These are phyloP conservation scores for Cercospora berteroae DNA, from an alignment of 2,329 filamentous ascomycete genomes.

Conservation along the genomic window DNA sequence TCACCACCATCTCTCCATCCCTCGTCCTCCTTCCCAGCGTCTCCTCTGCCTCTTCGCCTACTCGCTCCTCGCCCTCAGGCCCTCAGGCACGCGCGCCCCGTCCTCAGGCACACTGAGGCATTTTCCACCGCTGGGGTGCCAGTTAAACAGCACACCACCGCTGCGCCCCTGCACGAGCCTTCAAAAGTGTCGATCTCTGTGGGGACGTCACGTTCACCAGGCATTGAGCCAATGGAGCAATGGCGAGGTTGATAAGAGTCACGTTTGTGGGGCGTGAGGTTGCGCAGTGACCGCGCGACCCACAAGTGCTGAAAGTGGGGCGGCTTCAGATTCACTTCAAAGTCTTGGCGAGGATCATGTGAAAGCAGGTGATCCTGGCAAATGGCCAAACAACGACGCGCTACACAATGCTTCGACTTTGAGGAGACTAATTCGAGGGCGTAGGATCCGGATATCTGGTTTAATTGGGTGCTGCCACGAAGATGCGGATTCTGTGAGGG, in stretches of 20 bases:
- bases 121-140: background rate
- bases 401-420: background rate
- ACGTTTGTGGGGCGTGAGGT: background rate
- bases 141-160: conserved; percentile 14
- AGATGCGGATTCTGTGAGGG: background rate
- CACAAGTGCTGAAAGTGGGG: background rate
- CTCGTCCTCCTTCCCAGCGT: background rate
- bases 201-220: background rate
- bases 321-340: conserved; percentile 6
- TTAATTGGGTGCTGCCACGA: background rate
- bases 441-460: conserved; percentile 4
- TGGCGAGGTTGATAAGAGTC: background rate
- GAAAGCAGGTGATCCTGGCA: background rate
- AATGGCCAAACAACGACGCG: conserved; percentile 1
- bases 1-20: background rate
- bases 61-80: background rate
- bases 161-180: conserved; percentile 6
- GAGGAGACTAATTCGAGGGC: background rate
- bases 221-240: conserved; percentile 1
- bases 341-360: conserved; percentile 6
- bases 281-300: background rate
- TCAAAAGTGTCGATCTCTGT: background rate
- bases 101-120: conserved; percentile 6
- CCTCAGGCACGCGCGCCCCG: background rate
- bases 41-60: background rate